Base-by-base conservation (phyloP, 202 grass and related monocot genomes). In the Zizania palustris region DNA sequence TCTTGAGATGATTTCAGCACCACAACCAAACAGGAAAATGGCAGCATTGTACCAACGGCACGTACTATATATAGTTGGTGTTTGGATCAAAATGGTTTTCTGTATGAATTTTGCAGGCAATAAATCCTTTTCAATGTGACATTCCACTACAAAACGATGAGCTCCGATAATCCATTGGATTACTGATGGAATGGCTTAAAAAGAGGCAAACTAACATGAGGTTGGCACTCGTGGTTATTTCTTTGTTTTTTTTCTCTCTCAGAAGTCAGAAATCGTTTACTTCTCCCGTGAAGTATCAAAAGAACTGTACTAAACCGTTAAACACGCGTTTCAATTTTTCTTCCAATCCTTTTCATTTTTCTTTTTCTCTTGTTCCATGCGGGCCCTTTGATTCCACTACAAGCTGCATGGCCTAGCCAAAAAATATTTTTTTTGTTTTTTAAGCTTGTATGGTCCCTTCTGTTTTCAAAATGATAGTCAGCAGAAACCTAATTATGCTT, bases 1-100 rank as follows among this genome's bases (percentile, higher is more conserved):
- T 42, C 55, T 42, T 40, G 45, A 69, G 44, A 77, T 69, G 64
- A 63, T 69, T 62, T 69, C 15, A 83, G 54, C 14, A 87, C 68
- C 18, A 79, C 46, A 63, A 79, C 66, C 21, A 71, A 78, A 78
- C 36, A 11, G 67, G 63, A 55, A 38, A 63, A 55, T 55, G 36
- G 12, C 54, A 62, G 9, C 55, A 71, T 46, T 71, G 42, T 82
- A 73, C 37, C 59, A 63, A 74, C 3, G 14, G 74, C 44, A 66
- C 72, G 67, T n/a, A 66, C 36, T 68, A 77, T 49, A 82, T n/a
- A 55, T 72, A n/a, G 5, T 11, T 7, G 16, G 16, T 18, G 50
- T 54, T 19, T 54, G 6, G 16, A 54, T 8, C 50, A 54, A 54
- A 54, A 54, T 0, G 50, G 8, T 7, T 54, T 54, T 50, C 18